Base-by-base conservation (phyloP, 176 grass and related monocot genomes). In the Areca catechu region DNA sequence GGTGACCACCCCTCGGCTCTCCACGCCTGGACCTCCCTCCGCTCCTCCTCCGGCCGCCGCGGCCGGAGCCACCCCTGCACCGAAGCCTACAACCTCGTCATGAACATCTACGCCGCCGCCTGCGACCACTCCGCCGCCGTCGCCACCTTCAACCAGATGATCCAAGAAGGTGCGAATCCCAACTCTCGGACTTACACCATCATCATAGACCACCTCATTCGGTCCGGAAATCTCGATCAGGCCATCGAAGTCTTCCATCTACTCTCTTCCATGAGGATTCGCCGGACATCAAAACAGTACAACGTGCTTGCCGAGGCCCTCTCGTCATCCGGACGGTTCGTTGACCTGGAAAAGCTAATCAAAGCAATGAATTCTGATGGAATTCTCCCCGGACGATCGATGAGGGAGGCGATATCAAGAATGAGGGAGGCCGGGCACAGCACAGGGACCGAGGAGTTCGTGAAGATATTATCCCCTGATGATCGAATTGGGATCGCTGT, bases 141-240 rank as follows among this genome's bases (percentile, higher is more conserved):
- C 17, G 67, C 58, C 4, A 82, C 80, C 72, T 82, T 91, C 82
- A 65, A 53, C 63, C 53, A 30, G 70, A 91, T 88, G 93, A 25
- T 85, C 49, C 73, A 49, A 6, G 83, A 85, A 64, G 92, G 93
- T 60, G 78, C 75, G 51, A 70, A 76, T 48, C 86, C 86, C 29
- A 83, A 83, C 58, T 54, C 74, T 14, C 77, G 82, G 18, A 96
- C 86, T 54, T 96, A 96, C 65, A 97, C 77, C 22, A 54, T 82
- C 51, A 19, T 88, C 58, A 60, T 91, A 50, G 53, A 27, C 17
- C 92, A 97, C 63, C 76, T 97, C 72, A 68, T 77, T 17, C 50
- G 66, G 57, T 74, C 68, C 3, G 80, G 75, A 15, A 78, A 81
- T 69, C 47, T 90, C 6, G 80, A 85, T 37, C 29, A 71, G 25